Evolutionary conservation across 2,329 filamentous ascomycete genomes (phyloP).

Genomic region (Exophiala viscosa): DNA sequence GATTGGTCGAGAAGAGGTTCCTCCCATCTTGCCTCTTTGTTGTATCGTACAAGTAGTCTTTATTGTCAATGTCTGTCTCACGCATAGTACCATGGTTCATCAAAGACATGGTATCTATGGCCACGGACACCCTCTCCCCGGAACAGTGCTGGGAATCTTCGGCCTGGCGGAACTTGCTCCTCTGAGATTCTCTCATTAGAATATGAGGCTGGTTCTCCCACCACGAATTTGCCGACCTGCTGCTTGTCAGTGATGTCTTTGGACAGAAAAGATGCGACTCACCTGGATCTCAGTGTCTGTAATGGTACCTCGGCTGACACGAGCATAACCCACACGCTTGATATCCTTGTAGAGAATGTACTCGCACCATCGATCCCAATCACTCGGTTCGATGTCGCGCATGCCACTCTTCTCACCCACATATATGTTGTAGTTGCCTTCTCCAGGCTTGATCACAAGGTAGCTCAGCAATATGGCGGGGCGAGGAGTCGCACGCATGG

Average conservation of each 20-base stretch:
- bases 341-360: conserved; percentile 95
- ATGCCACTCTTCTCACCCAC: conserved; percentile 83
- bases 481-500: conserved; percentile 79
- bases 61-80: conserved; percentile 23
- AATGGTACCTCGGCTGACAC: conserved; percentile 83
- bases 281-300: conserved; percentile 96
- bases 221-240: conserved; percentile 81
- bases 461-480: conserved; percentile 86
- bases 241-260: conserved; percentile 19
- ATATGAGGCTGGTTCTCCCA: conserved; percentile 66
- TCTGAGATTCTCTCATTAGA: conserved; percentile 66
- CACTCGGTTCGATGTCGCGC: conserved; percentile 86
- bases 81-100: conserved; percentile 73
- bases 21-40: not conserved
- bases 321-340: conserved; percentile 79
- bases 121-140: conserved; percentile 80
- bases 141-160: conserved; percentile 81
- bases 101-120: conserved; percentile 91
- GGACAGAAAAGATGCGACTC: conserved; percentile 29
- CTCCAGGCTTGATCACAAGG: conserved; percentile 80
- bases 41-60: not conserved
- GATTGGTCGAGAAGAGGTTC: not conserved
- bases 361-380: conserved; percentile 99
- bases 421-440: conserved; percentile 97
- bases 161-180: conserved; percentile 68